These are phyloP conservation scores for Cercophora samala DNA, from an alignment of 495 filamentous ascomycete genomes.

Conservation along the genomic window DNA sequence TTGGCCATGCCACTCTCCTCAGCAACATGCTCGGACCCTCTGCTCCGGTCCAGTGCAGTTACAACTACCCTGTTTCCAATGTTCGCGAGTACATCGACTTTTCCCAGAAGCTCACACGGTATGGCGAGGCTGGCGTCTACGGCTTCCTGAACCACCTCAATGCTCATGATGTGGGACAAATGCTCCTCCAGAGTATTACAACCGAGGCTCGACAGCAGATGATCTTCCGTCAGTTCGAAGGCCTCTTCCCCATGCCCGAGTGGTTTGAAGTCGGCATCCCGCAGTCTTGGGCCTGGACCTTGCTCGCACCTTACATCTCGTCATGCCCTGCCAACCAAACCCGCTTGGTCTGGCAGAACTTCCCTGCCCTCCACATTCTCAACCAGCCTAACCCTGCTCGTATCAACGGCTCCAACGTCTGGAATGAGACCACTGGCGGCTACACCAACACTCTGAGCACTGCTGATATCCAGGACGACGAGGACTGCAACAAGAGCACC, in stretches of 20 bases:
- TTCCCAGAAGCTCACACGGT: constrained; percentile 79
- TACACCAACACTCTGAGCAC: constrained; percentile 43
- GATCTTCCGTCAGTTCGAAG: constrained; percentile 83
- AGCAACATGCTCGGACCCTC: constrained; percentile 75
- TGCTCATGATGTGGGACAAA: constrained; percentile 66
- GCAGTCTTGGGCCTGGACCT: constrained; percentile 84
- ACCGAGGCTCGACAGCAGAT: constrained; percentile 87
- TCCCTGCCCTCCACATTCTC: constrained; percentile 67
- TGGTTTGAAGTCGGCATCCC: constrained; percentile 82
- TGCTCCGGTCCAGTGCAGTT: constrained; percentile 73
- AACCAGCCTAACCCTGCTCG: constrained; percentile 75
- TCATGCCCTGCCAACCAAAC: constrained; percentile 73
- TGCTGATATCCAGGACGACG: constrained; percentile 34
- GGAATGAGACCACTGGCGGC: constrained; percentile 54
- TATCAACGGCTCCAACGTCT: constrained; percentile 52
- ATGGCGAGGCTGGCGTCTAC: constrained; percentile 78
- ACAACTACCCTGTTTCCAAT: constrained; percentile 77
- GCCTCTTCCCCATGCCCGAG: constrained; percentile 79
- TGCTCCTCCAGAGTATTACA: constrained; percentile 73
- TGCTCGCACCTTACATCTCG: constrained; percentile 80
- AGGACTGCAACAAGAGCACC: constrained; percentile 52
- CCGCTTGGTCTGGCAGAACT: constrained; percentile 83
- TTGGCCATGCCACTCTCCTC: constrained; percentile 74
- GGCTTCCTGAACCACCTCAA: constrained; percentile 81
- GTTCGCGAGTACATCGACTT: constrained; percentile 83